A percentile compares a stretch with the other conserved stretches of the same genome.
Evolutionary conservation across 176 grass and related monocot species (phyloP).

Genomic region (Raddia distichophylla): DNA sequence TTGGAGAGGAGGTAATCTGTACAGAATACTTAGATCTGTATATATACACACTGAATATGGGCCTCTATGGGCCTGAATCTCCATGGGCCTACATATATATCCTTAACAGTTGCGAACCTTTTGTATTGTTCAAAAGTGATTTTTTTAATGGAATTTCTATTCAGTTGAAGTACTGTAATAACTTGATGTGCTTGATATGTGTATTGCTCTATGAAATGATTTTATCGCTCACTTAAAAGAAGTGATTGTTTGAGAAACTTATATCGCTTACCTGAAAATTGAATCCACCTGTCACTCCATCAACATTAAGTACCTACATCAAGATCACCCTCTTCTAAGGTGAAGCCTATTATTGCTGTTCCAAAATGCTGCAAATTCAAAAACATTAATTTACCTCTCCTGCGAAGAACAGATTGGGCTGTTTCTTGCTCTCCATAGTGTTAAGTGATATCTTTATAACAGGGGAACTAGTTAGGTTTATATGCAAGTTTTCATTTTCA

Average conservation of each 20-base stretch:
- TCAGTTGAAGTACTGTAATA: background rate
- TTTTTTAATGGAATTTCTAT: background rate
- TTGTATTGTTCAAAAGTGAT: slow-evolving; percentile 8
- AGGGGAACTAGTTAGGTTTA: slow-evolving; percentile 33
- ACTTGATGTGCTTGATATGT: background rate
- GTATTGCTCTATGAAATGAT: background rate
- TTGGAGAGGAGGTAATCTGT: no score
- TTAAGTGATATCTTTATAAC: slow-evolving; percentile 67
- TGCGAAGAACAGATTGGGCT: slow-evolving; percentile 80
- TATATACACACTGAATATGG: no score
- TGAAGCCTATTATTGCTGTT: background rate
- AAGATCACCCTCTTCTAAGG: slow-evolving; percentile 35
- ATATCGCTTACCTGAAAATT: slow-evolving; percentile 75
- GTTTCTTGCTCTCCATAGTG: slow-evolving; percentile 95
- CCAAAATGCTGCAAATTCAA: slow-evolving; percentile 23
- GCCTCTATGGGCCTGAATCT: no score
- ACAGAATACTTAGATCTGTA: no score
- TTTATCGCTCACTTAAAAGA: background rate
- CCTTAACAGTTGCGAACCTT: background rate
- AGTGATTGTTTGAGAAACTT: background rate
- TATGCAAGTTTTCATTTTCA: slow-evolving; percentile 19
- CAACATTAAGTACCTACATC: slow-evolving; percentile 74
- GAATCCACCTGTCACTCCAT: slow-evolving; percentile 90
- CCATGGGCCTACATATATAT: no score
- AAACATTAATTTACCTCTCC: slow-evolving; percentile 72